Percentiles rank a stretch among this genome's conserved stretches.
These are phyloP conservation scores for Camellia granthamiana DNA, from an alignment of 148 eudicot genomes.

Conservation along the genomic window DNA sequence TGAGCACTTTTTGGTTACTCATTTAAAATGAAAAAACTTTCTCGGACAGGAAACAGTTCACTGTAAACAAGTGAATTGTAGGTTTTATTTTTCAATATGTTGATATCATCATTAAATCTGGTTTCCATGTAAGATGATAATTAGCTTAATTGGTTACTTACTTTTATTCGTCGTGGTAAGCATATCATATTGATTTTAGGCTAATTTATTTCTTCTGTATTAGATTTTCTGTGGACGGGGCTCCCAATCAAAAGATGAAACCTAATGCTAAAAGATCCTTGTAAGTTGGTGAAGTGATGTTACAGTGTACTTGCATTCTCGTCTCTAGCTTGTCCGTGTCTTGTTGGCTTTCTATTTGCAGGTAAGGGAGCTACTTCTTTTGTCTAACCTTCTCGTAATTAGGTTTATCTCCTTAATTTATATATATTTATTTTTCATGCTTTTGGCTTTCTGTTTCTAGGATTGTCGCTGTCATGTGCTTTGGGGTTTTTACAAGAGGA, in stretches of 20 bases:
- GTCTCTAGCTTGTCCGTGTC: not conserved
- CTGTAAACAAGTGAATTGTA: not conserved
- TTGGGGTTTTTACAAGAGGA: not conserved
- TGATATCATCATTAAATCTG: not conserved
- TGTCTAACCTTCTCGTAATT: not conserved
- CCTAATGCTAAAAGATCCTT: not conserved
- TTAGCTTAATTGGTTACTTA: not conserved
- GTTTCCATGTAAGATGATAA: not conserved
- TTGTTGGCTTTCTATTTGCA: not conserved
- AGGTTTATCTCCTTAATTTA: not conserved
- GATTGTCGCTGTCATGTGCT: not conserved
- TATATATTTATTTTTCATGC: not conserved
- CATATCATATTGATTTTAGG: not conserved
- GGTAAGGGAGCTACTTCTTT: not conserved
- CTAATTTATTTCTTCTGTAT: not conserved
- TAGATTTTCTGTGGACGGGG: conserved; percentile 1
- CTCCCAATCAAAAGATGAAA: conserved; percentile 12
- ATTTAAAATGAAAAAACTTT: not conserved
- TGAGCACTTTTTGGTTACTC: not conserved
- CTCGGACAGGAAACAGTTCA: not conserved
- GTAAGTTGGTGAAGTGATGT: not conserved
- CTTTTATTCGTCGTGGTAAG: not conserved
- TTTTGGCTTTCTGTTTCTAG: not conserved
- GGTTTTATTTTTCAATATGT: not conserved
- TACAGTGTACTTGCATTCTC: not conserved